Evolutionary conservation across 768 basidiomycete genomes (phyloP), one percentile per base, ranked within the genome.

Genomic region (Chalciporus pseudorubinellus): DNA sequence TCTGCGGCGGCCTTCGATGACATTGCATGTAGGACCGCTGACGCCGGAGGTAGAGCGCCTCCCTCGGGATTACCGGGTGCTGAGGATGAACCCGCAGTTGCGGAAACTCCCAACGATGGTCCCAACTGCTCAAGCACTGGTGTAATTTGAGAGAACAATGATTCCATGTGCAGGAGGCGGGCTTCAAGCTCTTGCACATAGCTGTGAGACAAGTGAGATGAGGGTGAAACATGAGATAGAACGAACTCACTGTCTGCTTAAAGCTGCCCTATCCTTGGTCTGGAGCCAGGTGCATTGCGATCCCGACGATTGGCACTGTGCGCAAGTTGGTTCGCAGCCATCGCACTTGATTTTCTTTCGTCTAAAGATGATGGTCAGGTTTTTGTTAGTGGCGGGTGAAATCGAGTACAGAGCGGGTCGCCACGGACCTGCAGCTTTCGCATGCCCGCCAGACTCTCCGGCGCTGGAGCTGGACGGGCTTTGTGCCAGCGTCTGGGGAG

Each of bases 341-440:
- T 93, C 91, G 70, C 91, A 93, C 68, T 93, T 93, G 67, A 93
- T 92, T 78, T 93, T 93, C 81, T 92, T 92, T 58, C 89, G 84
- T 55, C 91, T 91, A 67, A 29, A 46, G 39, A 51, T 36, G 63
- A 55, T 47, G 33, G 60, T 59, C 49, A 57, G 55, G 51, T 49
- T 49, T 46, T 57, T 49, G 49, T 51, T 52, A 44, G 56, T 45
- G 39, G 28, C 46, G n/a, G 49, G 56, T 57, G 55, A 55, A 51
- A 55, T 2, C 5, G 28, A 45, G 11, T 31, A 7, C 40, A 42
- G 16, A 24, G 26, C 11, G 20, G 46, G 59, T 55, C 39, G 53
- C 47, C 44, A 75, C 81, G 42, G 55, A 85, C 90, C 90, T 83
- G 76, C 91, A 93, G 61, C 84, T 84, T 74, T 92, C 91, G 72